Conservation (phyloP, 345 rosid species). For the Populus pruinosa region DNA sequence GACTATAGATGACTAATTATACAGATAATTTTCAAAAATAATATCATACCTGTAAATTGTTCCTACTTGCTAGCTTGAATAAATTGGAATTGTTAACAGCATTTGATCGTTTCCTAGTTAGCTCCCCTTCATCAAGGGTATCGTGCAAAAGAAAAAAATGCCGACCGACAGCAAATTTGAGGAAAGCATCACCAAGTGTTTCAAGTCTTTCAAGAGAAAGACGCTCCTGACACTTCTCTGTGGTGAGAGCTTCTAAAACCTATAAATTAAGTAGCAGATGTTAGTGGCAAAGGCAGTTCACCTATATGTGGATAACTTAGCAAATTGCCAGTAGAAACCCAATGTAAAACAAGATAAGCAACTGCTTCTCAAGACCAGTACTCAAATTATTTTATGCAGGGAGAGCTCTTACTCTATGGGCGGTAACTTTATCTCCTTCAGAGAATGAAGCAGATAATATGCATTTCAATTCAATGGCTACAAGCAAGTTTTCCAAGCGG, state of each 20-base stretch:
- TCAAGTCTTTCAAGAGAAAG: conserved; percentile 94
- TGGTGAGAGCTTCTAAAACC: conserved; percentile 91
- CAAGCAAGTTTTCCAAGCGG: conserved; percentile 83
- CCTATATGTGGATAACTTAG: too few relatives aligned
- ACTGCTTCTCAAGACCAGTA: background rate
- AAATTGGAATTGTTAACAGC: conserved; percentile 73
- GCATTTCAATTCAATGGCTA: conserved; percentile 80
- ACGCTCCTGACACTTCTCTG: conserved; percentile 95
- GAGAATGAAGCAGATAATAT: conserved; percentile 59
- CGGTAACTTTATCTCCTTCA: conserved; percentile 72
- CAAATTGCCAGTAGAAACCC: background rate
- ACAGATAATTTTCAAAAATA: conserved; percentile 10
- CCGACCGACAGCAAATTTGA: conserved; percentile 79
- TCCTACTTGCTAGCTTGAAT: conserved; percentile 56
- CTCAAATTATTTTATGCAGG: conserved; percentile 9
- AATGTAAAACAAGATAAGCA: background rate
- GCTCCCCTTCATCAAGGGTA: conserved; percentile 78
- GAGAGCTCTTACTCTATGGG: conserved; percentile 54
- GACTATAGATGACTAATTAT: background rate
- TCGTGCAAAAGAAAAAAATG: conserved; percentile 71
- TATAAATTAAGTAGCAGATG: conserved; percentile 27
- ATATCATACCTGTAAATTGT: conserved; percentile 65
- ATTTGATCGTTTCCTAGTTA: conserved; percentile 75
- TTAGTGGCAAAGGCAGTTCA: conserved; percentile 10
- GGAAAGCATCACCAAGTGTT: conserved; percentile 85